phyloP scores from a whole-genome alignment of 352 stramenopile species.

The Thraustochytrium striatum region DNA sequence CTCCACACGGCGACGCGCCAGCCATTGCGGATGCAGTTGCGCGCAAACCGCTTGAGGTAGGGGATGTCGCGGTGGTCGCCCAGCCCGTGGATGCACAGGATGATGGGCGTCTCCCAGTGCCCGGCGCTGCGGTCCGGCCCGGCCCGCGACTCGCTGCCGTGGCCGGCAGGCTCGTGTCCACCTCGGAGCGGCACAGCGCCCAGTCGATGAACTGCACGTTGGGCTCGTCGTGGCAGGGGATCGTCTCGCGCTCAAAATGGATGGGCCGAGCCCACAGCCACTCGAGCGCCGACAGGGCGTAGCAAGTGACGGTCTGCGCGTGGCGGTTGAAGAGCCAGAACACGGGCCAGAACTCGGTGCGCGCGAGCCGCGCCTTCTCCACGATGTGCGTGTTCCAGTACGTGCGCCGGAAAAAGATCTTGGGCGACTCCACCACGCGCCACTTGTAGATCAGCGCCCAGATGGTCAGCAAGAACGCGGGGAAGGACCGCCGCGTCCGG shows the following conservation, averaged over 20 bases:
- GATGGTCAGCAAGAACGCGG: constrained; percentile 40
- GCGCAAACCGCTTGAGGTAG: constrained; percentile 46
- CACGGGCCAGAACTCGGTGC: constrained; percentile 48
- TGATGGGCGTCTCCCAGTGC: constrained; percentile 44
- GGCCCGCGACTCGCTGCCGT: not conserved
- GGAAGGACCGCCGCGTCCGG: constrained; percentile 34
- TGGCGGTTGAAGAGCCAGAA: constrained; percentile 52
- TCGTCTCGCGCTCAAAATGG: constrained; percentile 27
- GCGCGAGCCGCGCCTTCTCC: constrained; percentile 25
- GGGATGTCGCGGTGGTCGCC: constrained; percentile 47
- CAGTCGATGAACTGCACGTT: constrained; percentile 49
- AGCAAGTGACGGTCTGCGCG: constrained; percentile 50
- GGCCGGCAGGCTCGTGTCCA: not conserved
- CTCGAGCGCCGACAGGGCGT: constrained; percentile 47
- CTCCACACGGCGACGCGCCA: constrained; percentile 47
- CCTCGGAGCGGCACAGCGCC: constrained; percentile 4
- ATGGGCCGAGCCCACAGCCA: constrained; percentile 43
- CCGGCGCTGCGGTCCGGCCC: not conserved
- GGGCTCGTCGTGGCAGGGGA: constrained; percentile 47
- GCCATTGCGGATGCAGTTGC: constrained; percentile 27
- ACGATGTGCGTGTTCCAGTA: constrained; percentile 43
- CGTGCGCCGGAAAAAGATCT: constrained; percentile 46
- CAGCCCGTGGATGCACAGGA: constrained; percentile 49
- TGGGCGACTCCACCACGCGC: constrained; percentile 29
- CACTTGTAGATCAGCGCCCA: constrained; percentile 48